Conservation (phyloP, 2,329 filamentous ascomycete species). For the Microcera coccophila region DNA sequence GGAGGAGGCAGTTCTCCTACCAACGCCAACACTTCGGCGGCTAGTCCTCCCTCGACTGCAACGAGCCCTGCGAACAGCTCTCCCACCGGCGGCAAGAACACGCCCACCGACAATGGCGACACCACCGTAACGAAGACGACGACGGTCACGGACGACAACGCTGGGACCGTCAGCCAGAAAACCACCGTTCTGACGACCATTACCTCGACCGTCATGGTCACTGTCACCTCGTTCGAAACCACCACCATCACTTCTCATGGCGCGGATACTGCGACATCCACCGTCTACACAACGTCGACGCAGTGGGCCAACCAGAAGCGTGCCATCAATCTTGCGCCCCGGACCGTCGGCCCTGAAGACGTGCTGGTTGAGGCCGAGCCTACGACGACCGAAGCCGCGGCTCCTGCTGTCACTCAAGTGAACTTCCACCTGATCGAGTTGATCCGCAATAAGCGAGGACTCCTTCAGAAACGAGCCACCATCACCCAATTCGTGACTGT, state of each 20-base stretch:
- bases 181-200: slow-evolving; percentile 30
- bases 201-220: slow-evolving; percentile 33
- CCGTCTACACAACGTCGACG: slow-evolving; percentile 34
- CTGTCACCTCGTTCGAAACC: slow-evolving; percentile 34
- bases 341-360: slow-evolving; percentile 20
- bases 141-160: slow-evolving; percentile 29
- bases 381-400: slow-evolving; percentile 13
- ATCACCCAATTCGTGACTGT: slow-evolving; percentile 32
- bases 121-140: slow-evolving; percentile 28
- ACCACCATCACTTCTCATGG: slow-evolving; percentile 35
- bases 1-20: slow-evolving; percentile 7
- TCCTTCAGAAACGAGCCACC: slow-evolving; percentile 34
- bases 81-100: neutral
- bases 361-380: slow-evolving; percentile 15
- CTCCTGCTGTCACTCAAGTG: slow-evolving; percentile 11
- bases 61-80: neutral
- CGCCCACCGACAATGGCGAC: slow-evolving; percentile 17
- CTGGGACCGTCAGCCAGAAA: slow-evolving; percentile 26
- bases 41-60: neutral
- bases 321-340: slow-evolving; percentile 26
- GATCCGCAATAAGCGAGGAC: slow-evolving; percentile 13
- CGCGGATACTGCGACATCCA: slow-evolving; percentile 34
- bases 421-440: slow-evolving; percentile 15
- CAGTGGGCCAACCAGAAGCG: slow-evolving; percentile 33
- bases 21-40: slow-evolving; percentile 1